Conservation (phyloP, 345 rosid species). For the Citrus sp. region DNA sequence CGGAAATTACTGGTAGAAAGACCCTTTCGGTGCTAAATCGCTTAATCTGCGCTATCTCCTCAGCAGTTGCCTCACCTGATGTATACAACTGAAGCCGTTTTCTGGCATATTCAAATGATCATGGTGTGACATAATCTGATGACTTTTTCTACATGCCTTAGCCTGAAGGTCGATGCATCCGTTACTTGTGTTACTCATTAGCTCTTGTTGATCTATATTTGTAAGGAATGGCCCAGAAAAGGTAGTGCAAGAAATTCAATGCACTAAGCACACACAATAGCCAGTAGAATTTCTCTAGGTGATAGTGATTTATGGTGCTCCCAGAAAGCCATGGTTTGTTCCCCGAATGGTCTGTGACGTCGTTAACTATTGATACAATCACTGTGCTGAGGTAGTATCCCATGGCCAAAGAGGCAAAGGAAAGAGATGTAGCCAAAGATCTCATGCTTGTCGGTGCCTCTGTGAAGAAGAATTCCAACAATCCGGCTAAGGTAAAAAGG, state of each 20-base stretch:
- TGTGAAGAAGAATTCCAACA: constrained; percentile 73
- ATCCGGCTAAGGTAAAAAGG: constrained; percentile 73
- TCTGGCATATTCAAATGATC: not conserved
- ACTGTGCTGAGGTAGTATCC: constrained; percentile 73
- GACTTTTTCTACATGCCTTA: not conserved
- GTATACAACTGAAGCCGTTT: not conserved
- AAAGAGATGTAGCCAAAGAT: constrained; percentile 71
- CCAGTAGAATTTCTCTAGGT: constrained; percentile 66
- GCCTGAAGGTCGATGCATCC: not conserved
- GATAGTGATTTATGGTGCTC: constrained; percentile 38
- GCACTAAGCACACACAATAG: constrained; percentile 51
- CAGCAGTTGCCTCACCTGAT: not conserved
- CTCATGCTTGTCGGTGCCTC: constrained; percentile 78
- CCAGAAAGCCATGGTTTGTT: constrained; percentile 56
- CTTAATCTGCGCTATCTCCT: not conserved
- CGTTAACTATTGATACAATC: constrained; percentile 59
- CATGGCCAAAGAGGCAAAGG: constrained; percentile 70
- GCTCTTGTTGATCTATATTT: constrained; percentile 44
- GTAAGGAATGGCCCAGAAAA: constrained; percentile 59
- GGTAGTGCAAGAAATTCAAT: constrained; percentile 56
- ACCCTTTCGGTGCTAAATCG: not conserved
- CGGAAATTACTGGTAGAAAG: not conserved
- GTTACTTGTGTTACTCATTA: not conserved
- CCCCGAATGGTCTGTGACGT: constrained; percentile 39
- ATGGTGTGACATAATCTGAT: not conserved